Conservation (phyloP, 1,284 basidiomycete species). For the Boletellus sp. region DNA sequence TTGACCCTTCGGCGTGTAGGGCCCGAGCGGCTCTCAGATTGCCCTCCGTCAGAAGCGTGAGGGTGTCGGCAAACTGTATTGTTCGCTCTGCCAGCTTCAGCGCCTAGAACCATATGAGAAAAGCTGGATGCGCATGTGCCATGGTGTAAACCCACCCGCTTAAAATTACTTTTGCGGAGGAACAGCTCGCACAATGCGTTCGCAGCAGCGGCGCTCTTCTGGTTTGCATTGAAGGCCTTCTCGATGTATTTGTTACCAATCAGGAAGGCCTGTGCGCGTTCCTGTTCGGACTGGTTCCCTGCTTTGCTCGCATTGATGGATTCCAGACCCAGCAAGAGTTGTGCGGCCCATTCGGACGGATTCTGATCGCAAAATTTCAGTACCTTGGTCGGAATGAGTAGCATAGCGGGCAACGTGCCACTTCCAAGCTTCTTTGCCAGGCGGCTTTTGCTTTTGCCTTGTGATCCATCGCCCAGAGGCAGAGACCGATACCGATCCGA, state of each 20-base stretch:
- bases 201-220: constrained; percentile 71
- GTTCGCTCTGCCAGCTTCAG: constrained; percentile 90
- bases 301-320: constrained; percentile 79
- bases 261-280: constrained; percentile 54
- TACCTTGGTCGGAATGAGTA: background rate
- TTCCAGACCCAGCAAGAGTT: constrained; percentile 79
- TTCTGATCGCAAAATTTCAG: constrained; percentile 47
- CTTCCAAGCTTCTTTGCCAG: constrained; percentile 82
- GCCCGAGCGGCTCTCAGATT: constrained; percentile 77
- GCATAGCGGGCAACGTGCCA: constrained; percentile 49
- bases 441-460: constrained; percentile 76
- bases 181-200: constrained; percentile 76
- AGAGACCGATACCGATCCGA: constrained; percentile 88
- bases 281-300: constrained; percentile 53
- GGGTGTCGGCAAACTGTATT: constrained; percentile 89
- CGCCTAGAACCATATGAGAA: constrained; percentile 45
- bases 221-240: constrained; percentile 71
- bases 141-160: constrained; percentile 38
- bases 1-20: constrained; percentile 64
- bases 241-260: constrained; percentile 67
- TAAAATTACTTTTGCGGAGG: constrained; percentile 60
- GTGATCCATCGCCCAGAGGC: constrained; percentile 84
- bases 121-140: background rate
- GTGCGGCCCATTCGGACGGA: constrained; percentile 70
- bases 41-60: constrained; percentile 74